These are phyloP conservation scores for Metschnikowia proteae DNA, from an alignment of 805 yeast genomes.

Conservation along the genomic window DNA sequence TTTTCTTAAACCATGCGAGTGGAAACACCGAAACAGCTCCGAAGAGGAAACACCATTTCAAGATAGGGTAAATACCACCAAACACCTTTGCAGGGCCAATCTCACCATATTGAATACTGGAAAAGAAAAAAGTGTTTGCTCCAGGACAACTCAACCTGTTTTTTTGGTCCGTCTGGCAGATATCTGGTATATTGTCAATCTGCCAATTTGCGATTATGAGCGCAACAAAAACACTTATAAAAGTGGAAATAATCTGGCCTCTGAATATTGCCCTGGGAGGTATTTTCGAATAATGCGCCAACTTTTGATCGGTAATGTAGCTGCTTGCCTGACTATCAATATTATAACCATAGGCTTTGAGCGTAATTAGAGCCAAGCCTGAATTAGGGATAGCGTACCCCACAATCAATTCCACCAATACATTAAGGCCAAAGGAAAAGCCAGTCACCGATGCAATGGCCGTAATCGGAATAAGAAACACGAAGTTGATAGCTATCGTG, in stretches of 20 bases:
- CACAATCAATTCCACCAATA: conserved; percentile 58
- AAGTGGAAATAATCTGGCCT: conserved; percentile 40
- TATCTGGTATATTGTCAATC: conserved; percentile 30
- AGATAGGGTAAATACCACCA: conserved; percentile 48
- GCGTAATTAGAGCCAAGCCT: conserved; percentile 57
- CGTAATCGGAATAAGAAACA: conserved; percentile 59
- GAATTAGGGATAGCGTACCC: conserved; percentile 66
- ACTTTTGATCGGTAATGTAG: conserved; percentile 35
- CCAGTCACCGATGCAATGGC: conserved; percentile 63
- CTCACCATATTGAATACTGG: conserved; percentile 54
- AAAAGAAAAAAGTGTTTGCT: conserved; percentile 47
- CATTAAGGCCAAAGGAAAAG: conserved; percentile 54
- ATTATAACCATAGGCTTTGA: conserved; percentile 52
- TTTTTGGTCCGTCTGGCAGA: conserved; percentile 35
- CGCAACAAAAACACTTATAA: conserved; percentile 32
- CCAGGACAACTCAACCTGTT: conserved; percentile 40
- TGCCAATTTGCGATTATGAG: conserved; percentile 40
- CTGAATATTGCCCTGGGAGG: conserved; percentile 26
- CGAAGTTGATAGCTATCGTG: conserved; percentile 50
- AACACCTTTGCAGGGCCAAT: conserved; percentile 60
- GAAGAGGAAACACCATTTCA: conserved; percentile 56
- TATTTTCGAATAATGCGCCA: conserved; percentile 26
- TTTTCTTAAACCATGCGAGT: conserved; percentile 32
- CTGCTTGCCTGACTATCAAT: conserved; percentile 63
- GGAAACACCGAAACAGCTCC: conserved; percentile 45